These are phyloP conservation scores for Bruguiera hainesii DNA, from an alignment of 441 rosid genomes.

Conservation along the genomic window DNA sequence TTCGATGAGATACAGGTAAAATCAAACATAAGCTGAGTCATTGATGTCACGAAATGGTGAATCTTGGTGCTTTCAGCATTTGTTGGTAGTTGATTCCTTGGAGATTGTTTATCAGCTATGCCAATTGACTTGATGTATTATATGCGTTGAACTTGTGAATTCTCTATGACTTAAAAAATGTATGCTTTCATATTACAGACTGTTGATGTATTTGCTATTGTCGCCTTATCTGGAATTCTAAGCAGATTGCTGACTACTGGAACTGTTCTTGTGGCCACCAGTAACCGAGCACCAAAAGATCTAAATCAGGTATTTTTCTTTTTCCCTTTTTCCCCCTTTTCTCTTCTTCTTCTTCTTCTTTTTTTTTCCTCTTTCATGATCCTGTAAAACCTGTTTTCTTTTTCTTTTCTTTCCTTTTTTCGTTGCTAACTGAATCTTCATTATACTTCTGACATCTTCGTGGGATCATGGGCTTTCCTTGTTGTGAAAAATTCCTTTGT, in stretches of 20 bases:
- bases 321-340: background rate
- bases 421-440: background rate
- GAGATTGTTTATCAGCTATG: background rate
- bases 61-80: conserved; percentile 1
- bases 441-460: background rate
- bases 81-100: background rate
- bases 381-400: background rate
- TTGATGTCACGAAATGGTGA: background rate
- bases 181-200: conserved; percentile 57
- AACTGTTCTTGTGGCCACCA: conserved; percentile 92
- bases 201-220: conserved; percentile 94
- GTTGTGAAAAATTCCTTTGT: background rate
- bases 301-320: conserved; percentile 63
- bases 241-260: conserved; percentile 86
- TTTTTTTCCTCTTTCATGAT: background rate
- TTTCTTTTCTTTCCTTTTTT: background rate
- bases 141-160: background rate
- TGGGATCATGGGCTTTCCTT: background rate
- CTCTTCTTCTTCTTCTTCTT: conserved; percentile 3
- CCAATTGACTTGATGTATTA: background rate
- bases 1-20: conserved; percentile 94
- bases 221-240: conserved; percentile 94
- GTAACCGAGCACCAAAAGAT: conserved; percentile 86
- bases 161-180: too few relatives aligned
- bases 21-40: background rate